Evolutionary conservation across 1,284 basidiomycete genomes (phyloP).

Genomic region (Trichosporon asahii): DNA sequence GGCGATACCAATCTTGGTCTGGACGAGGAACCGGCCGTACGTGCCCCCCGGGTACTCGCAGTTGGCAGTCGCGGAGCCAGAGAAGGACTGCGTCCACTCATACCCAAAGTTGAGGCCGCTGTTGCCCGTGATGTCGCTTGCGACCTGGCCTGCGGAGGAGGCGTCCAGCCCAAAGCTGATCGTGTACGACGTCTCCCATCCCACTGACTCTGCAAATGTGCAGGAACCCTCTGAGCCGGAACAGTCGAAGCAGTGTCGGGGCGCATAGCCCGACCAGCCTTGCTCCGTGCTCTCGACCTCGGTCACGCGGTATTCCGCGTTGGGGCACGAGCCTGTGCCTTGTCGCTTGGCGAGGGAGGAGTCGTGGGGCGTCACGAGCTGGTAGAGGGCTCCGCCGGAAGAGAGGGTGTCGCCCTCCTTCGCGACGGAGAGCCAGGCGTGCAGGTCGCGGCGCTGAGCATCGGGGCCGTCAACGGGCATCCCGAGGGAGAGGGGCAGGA

Average conservation of each 20-base stretch:
- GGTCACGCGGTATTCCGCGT: neutral
- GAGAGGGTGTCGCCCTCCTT: too few species aligned
- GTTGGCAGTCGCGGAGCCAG: too few species aligned
- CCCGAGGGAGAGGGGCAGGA: too few species aligned
- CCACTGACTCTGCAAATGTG: neutral
- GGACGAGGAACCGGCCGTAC: neutral
- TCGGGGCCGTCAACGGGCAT: too few species aligned
- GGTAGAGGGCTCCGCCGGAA: too few species aligned
- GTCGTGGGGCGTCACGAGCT: too few species aligned
- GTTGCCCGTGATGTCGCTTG: neutral
- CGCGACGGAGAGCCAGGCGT: too few species aligned
- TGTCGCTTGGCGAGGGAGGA: neutral
- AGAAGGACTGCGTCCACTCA: neutral
- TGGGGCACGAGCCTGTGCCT: neutral
- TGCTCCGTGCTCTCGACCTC: neutral
- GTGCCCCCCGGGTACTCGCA: neutral
- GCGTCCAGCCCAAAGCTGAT: neutral
- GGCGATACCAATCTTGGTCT: neutral
- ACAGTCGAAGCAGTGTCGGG: neutral
- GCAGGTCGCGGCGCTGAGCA: too few species aligned
- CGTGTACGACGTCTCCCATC: neutral
- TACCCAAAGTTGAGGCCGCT: neutral
- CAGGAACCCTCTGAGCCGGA: neutral
- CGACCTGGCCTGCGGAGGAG: neutral
- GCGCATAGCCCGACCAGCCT: neutral